Evolutionary conservation across 306 rosid species (phyloP).

Genomic region (Fagus sylvatica): DNA sequence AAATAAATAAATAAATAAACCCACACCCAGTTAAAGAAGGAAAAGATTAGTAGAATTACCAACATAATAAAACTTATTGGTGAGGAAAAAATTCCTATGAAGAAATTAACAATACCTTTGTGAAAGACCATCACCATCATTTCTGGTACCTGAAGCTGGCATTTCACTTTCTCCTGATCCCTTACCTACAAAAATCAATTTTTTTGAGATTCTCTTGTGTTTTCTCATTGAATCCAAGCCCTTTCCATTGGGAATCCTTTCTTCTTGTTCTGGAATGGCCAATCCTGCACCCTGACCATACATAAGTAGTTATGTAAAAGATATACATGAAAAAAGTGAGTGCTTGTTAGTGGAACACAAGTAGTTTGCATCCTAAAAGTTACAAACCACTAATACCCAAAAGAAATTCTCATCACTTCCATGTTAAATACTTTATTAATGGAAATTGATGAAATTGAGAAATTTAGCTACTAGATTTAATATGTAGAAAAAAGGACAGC

Average conservation of each 20-base stretch:
- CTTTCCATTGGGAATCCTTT: slow-evolving; percentile 14
- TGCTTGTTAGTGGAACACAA: too few species aligned
- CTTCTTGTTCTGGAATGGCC: slow-evolving; percentile 29
- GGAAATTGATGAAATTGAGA: background rate
- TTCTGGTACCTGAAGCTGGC: slow-evolving; percentile 19
- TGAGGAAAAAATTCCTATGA: background rate
- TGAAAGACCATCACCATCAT: slow-evolving; percentile 24
- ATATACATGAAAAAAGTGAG: background rate
- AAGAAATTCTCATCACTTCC: background rate
- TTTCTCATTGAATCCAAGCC: slow-evolving; percentile 15
- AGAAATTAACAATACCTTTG: slow-evolving; percentile 29
- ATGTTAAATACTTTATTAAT: too few species aligned
- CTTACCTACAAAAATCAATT: slow-evolving; percentile 9
- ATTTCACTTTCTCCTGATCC: slow-evolving; percentile 26
- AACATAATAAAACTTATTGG: too few species aligned
- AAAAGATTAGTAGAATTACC: too few species aligned
- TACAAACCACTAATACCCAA: background rate
- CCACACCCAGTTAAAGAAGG: too few species aligned
- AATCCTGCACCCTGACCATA: slow-evolving; percentile 39
- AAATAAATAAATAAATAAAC: too few species aligned
- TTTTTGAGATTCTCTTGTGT: slow-evolving; percentile 27
- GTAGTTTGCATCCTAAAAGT: too few species aligned
- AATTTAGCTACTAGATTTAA: slow-evolving; percentile 13
- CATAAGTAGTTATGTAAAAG: slow-evolving; percentile 1
- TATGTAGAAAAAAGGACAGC: background rate